Evolutionary conservation across 176 grass and related monocot genomes (phyloP).

Genomic region (Oryza glaberrima): DNA sequence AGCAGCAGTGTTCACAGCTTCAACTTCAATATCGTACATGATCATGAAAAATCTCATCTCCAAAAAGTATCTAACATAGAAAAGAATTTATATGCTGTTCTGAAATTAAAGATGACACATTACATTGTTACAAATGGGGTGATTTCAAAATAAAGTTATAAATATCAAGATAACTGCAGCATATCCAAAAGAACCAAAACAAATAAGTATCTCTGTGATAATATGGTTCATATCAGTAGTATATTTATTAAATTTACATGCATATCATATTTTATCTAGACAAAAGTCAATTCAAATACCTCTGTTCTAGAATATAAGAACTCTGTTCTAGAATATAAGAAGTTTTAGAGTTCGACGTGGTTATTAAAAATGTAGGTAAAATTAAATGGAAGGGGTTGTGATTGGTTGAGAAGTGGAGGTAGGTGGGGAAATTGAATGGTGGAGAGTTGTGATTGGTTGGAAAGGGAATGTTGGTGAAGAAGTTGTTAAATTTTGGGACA

Average conservation of each 20-base stretch:
- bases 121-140: neutral
- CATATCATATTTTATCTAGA: neutral
- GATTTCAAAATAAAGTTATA: neutral
- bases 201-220: neutral
- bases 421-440: too few relatives aligned
- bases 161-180: neutral
- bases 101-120: neutral
- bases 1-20: neutral
- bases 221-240: neutral
- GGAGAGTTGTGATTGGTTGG: too few relatives aligned
- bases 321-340: too few relatives aligned
- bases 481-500: too few relatives aligned
- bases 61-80: neutral
- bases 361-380: too few relatives aligned
- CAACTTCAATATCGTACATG: neutral
- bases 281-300: neutral
- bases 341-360: too few relatives aligned
- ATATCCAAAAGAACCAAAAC: neutral
- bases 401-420: too few relatives aligned
- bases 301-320: too few relatives aligned
- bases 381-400: too few relatives aligned
- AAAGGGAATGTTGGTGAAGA: too few relatives aligned
- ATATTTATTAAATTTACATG: neutral
- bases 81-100: neutral
- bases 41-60: neutral